A percentile compares a stretch with the other conserved stretches of the same genome.
These are phyloP conservation scores for Leptographium procerum DNA, from an alignment of 2,329 filamentous ascomycete species.

Conservation along the genomic window DNA sequence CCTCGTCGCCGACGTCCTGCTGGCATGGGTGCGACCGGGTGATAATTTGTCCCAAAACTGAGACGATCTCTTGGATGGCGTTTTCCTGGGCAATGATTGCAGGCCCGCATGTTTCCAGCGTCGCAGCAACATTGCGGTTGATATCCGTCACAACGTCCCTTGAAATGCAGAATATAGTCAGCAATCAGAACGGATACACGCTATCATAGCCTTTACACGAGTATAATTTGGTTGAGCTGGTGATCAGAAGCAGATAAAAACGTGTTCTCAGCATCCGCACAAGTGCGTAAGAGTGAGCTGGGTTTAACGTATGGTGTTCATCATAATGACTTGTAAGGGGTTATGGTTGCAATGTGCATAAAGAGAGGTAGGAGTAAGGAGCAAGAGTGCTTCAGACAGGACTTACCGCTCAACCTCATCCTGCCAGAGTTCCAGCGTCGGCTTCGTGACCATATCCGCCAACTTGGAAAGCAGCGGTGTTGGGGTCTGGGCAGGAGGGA, in stretches of 20 bases:
- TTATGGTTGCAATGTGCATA: conserved; percentile 2
- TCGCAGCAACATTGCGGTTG: conserved; percentile 84
- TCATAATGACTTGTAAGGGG: conserved; percentile 41
- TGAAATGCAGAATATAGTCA: conserved; percentile 8
- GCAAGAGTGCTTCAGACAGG: conserved; percentile 38
- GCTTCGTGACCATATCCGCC: conserved; percentile 71
- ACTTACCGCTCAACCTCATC: conserved; percentile 92
- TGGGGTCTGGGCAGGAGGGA: conserved; percentile 73
- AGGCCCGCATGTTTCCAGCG: conserved; percentile 82
- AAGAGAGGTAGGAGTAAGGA: conserved; percentile 48
- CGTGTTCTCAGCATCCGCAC: conserved; percentile 85
- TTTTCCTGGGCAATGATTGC: conserved; percentile 66
- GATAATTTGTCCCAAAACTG: conserved; percentile 66
- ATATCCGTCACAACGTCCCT: conserved; percentile 88
- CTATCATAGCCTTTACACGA: too few relatives aligned
- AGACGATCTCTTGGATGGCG: conserved; percentile 64
- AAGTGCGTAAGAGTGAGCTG: conserved; percentile 98
- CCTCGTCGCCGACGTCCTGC: conserved; percentile 73
- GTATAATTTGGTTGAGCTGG: not conserved
- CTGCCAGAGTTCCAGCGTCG: conserved; percentile 75
- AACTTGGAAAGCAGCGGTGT: conserved; percentile 71
- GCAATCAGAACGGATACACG: conserved; percentile 2
- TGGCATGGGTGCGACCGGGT: conserved; percentile 89
- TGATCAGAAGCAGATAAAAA: conserved; percentile 37
- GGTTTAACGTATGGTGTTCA: conserved; percentile 89